Evolutionary conservation across 768 basidiomycete species (phyloP).

Genomic region (Phlebiopsis flavidoalba): DNA sequence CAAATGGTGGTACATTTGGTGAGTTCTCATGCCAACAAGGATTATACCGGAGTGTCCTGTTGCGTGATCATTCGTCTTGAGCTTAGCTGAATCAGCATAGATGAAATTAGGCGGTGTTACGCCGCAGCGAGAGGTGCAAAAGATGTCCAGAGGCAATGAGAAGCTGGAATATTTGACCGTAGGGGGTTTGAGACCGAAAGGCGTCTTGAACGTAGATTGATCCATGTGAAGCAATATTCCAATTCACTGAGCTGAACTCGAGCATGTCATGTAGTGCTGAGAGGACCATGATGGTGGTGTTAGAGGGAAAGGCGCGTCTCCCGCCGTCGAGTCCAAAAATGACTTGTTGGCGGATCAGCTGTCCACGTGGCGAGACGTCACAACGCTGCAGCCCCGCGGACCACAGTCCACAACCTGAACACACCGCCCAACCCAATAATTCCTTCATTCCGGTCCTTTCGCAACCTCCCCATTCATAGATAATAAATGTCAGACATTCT

Average conservation of each 20-base stretch:
- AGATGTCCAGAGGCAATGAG: too few relatives aligned
- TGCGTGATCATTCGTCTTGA: too few relatives aligned
- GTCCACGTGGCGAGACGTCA: background rate
- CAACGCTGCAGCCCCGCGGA: background rate
- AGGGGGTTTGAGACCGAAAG: background rate
- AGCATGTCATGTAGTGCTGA: background rate
- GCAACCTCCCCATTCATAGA: background rate
- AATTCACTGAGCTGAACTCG: background rate
- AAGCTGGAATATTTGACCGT: background rate
- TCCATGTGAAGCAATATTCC: background rate
- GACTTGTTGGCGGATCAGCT: background rate
- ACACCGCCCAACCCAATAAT: background rate
- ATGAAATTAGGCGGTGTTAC: too few relatives aligned
- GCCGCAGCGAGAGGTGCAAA: too few relatives aligned
- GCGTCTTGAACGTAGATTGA: background rate
- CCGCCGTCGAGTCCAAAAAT: background rate
- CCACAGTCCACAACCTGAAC: background rate
- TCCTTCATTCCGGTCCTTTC: background rate
- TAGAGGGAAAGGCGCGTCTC: background rate
- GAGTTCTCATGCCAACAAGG: too few relatives aligned
- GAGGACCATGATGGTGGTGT: background rate
- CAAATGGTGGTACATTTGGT: too few relatives aligned
- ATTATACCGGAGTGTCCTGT: too few relatives aligned
- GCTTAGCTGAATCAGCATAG: too few relatives aligned
- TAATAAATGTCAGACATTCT: slow-evolving; percentile 50